Evolutionary conservation across 1,139 yeast species (phyloP).

Genomic region (Lipomyces yarrowii): DNA sequence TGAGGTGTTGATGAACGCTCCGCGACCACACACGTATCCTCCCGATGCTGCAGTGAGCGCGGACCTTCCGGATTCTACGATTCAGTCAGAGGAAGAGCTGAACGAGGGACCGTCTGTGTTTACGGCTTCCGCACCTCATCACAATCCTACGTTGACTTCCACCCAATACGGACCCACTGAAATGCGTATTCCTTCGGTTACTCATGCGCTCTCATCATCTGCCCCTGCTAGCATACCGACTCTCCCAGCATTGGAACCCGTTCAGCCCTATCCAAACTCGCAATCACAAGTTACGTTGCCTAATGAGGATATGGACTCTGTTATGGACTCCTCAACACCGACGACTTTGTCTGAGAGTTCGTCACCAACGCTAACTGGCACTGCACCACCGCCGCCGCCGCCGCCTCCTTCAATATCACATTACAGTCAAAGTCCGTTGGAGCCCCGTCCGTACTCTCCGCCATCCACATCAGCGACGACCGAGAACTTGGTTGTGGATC

Average conservation of each 20-base stretch:
- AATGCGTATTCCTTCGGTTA: slow-evolving; percentile 10
- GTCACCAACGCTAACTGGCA: not conserved
- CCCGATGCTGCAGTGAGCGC: slow-evolving; percentile 15
- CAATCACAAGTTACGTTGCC: slow-evolving; percentile 14
- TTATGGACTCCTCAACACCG: not conserved
- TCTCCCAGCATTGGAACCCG: slow-evolving; percentile 11
- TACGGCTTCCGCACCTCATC: slow-evolving; percentile 4
- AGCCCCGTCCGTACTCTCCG: slow-evolving; percentile 14
- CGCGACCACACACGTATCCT: slow-evolving; percentile 27
- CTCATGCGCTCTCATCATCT: not conserved
- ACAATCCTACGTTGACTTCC: not conserved
- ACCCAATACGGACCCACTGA: slow-evolving; percentile 16
- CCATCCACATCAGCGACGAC: not conserved
- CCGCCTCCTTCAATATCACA: slow-evolving; percentile 19
- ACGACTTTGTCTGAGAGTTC: not conserved
- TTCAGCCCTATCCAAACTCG: slow-evolving; percentile 23
- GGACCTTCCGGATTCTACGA: slow-evolving; percentile 2
- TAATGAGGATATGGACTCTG: slow-evolving; percentile 2
- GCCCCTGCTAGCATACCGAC: not conserved
- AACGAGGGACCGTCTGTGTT: slow-evolving; percentile 25
- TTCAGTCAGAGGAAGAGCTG: slow-evolving; percentile 24
- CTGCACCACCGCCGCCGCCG: slow-evolving; percentile 20
- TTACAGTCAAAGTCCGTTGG: slow-evolving; percentile 12
- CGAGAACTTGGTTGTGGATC: not conserved
- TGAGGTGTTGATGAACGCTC: slow-evolving; percentile 23